These are phyloP conservation scores for Colletotrichum godetiae DNA, from an alignment of 2,329 filamentous ascomycete genomes.

Conservation along the genomic window DNA sequence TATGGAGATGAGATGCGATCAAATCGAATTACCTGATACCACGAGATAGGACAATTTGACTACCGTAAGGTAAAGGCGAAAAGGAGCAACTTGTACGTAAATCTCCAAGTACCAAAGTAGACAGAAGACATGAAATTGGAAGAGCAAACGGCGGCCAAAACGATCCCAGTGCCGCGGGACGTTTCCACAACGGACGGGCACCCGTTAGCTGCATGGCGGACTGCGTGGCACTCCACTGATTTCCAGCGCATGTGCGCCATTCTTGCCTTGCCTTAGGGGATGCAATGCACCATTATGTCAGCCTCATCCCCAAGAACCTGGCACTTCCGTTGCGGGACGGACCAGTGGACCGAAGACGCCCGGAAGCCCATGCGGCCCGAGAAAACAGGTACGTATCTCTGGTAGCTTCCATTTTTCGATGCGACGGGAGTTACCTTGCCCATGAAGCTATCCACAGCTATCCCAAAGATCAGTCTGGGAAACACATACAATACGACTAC, in stretches of 20 bases:
- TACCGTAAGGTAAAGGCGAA: too few species aligned
- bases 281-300: slow-evolving; percentile 6
- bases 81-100: too few species aligned
- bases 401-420: background rate
- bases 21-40: too few species aligned
- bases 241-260: slow-evolving; percentile 4
- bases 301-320: background rate
- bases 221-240: slow-evolving; percentile 8
- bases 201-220: slow-evolving; percentile 2
- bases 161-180: background rate
- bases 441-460: slow-evolving; percentile 20
- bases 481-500: background rate
- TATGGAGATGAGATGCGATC: background rate
- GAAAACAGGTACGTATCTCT: background rate
- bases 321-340: background rate
- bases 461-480: background rate
- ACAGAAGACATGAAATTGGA: background rate
- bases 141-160: background rate
- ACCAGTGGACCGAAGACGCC: background rate
- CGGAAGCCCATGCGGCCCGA: slow-evolving; percentile 24
- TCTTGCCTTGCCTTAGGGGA: background rate
- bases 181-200: background rate
- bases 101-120: background rate
- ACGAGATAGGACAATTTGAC: too few species aligned
- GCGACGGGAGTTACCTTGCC: slow-evolving; percentile 2